A percentile compares a stretch with the other conserved stretches of the same genome.
Evolutionary conservation across 2,329 filamentous ascomycete species (phyloP).

Genomic region (Paramyrothecium roridum): DNA sequence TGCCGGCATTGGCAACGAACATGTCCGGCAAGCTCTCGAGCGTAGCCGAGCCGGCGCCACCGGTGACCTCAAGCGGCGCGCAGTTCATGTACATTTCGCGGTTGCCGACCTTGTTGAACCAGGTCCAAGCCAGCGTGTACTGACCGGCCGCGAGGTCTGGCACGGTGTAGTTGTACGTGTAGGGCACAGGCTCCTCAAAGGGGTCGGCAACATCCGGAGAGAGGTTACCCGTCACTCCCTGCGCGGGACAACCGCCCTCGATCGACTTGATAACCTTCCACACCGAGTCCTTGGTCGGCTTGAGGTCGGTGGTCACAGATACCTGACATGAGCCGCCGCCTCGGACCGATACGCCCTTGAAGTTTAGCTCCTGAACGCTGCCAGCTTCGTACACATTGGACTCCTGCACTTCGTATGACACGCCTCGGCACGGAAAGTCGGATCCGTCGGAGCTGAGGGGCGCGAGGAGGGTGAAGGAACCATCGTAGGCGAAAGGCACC

Average conservation of each 20-base stretch:
- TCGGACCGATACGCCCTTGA: constrained; percentile 52
- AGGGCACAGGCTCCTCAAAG: constrained; percentile 25
- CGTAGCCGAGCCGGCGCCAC: constrained; percentile 5
- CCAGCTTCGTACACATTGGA: constrained; percentile 50
- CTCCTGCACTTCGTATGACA: constrained; percentile 25
- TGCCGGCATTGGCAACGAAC: constrained; percentile 64
- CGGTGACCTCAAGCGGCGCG: constrained; percentile 49
- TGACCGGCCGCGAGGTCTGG: constrained; percentile 47
- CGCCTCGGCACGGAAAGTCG: constrained; percentile 72
- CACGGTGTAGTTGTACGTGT: constrained; percentile 35
- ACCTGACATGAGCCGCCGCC: constrained; percentile 62
- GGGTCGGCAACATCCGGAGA: not conserved
- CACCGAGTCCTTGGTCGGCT: not conserved
- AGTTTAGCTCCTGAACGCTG: constrained; percentile 45
- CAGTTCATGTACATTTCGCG: constrained; percentile 72
- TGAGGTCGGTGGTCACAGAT: constrained; percentile 53
- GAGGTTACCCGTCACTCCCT: constrained; percentile 11
- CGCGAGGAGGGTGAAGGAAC: not conserved
- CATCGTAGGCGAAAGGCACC: not conserved
- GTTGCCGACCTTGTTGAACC: constrained; percentile 62
- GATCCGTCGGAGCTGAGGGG: constrained; percentile 58
- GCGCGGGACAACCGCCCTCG: constrained; percentile 24
- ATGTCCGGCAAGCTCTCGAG: constrained; percentile 50
- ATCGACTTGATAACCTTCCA: not conserved
- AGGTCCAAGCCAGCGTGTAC: constrained; percentile 56